A percentile compares a stretch with the other conserved stretches of the same genome.
phyloP scores from a whole-genome alignment of 2,329 filamentous ascomycete species.

The Ophiocordyceps unilateralis region DNA sequence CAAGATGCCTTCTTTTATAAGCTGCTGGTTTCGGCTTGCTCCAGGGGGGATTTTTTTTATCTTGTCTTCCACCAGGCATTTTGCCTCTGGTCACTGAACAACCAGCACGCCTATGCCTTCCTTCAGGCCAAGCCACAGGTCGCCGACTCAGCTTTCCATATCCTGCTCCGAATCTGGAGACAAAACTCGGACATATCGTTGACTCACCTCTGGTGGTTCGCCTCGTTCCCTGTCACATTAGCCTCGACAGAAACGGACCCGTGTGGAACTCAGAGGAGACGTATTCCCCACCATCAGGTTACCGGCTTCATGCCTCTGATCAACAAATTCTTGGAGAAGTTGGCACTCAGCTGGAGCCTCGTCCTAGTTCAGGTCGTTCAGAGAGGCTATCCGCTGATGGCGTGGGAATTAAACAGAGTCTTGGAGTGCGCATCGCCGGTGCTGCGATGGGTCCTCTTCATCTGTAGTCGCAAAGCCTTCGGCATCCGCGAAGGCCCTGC shows the following conservation, averaged over 20 bases:
- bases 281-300: not conserved
- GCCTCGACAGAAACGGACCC: too few relatives aligned
- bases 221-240: slow-evolving; percentile 9
- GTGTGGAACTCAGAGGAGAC: not conserved
- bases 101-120: slow-evolving; percentile 15
- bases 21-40: slow-evolving; percentile 41
- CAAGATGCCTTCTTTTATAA: slow-evolving; percentile 12
- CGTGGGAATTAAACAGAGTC: slow-evolving; percentile 7
- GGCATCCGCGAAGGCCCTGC: slow-evolving; percentile 6
- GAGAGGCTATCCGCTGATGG: slow-evolving; percentile 12
- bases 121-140: slow-evolving; percentile 3
- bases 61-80: slow-evolving; percentile 48
- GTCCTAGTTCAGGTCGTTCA: slow-evolving; percentile 3
- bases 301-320: not conserved
- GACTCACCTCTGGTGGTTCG: slow-evolving; percentile 12
- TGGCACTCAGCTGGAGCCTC: slow-evolving; percentile 8
- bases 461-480: slow-evolving; percentile 11
- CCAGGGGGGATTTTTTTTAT: slow-evolving; percentile 41
- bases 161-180: slow-evolving; percentile 7
- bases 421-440: slow-evolving; percentile 11
- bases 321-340: slow-evolving; percentile 3
- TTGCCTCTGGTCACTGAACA: slow-evolving; percentile 33
- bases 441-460: slow-evolving; percentile 13
- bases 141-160: slow-evolving; percentile 9
- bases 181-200: slow-evolving; percentile 8